Percentiles rank a stretch among this genome's conserved stretches.
Conservation (phyloP, 345 rosid genomes). For the Eucalyptus cladocalyx region DNA sequence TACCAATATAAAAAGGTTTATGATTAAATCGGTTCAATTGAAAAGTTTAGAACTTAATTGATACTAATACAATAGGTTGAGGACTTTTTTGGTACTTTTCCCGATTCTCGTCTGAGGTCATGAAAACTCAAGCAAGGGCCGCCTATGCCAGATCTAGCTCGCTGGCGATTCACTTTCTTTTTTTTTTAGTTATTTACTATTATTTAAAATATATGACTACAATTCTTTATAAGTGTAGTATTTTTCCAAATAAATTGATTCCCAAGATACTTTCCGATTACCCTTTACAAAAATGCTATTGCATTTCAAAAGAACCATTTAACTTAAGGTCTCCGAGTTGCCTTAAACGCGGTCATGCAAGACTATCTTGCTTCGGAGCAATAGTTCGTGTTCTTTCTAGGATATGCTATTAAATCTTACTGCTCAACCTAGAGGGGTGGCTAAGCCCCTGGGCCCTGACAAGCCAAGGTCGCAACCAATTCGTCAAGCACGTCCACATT, state of each 20-base stretch:
- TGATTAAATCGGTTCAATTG: accelerated
- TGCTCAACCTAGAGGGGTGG: not conserved
- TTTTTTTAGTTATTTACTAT: not conserved
- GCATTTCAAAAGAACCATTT: not conserved
- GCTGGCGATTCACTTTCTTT: accelerated
- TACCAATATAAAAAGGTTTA: accelerated
- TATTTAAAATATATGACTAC: not conserved
- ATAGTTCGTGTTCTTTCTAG: not conserved
- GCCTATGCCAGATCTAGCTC: not conserved
- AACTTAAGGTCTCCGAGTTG: not conserved
- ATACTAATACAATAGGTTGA: no score
- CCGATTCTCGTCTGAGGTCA: accelerated
- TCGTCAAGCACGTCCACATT: not conserved
- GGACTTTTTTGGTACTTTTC: accelerated
- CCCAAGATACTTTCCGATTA: not conserved
- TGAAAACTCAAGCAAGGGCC: accelerated
- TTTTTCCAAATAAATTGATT: not conserved
- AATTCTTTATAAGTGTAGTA: not conserved
- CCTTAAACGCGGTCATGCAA: not conserved
- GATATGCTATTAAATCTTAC: not conserved
- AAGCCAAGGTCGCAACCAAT: not conserved
- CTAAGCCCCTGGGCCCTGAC: not conserved
- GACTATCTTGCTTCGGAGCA: not conserved
- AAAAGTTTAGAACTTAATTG: accelerated
- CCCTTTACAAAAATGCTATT: not conserved